Base-by-base conservation (phyloP, 1,284 basidiomycete genomes). In the Fomitiporia mediterranea region DNA sequence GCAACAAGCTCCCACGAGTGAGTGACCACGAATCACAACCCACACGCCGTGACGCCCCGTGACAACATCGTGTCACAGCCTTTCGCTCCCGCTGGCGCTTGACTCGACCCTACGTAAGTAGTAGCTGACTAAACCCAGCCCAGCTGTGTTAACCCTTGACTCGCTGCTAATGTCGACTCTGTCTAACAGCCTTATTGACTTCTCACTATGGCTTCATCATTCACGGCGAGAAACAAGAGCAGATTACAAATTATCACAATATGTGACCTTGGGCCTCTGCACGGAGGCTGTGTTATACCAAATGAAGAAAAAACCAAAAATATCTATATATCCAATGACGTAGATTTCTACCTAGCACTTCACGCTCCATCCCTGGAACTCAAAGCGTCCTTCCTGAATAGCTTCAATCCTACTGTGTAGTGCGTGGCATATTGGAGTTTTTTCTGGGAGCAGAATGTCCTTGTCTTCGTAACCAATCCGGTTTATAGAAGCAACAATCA, bases 351-450 rank as follows among this genome's bases (percentile, higher is more conserved):
- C 35, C n/a, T 64, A 61, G 61, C 74, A 75, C n/a, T 62, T 56
- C 4, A 82, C 75, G 37, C 74, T 74, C 83, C 83, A 85, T 1
- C 72, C 73, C 56, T 80, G 62, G 67, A 76, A 81, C 61, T 78
- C 70, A 6, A 72, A 67, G 60, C 73, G 74, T 2, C 87, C 89
- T 59, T 82, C 77, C 68, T 89, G 86, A 35, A 91, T 83, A 60
- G 76, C 81, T 9, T 79, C 69, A 44, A 91, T 72, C 53, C 75
- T 74, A 52, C 77, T 71, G 62, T 75, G 76, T 13, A 91, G 68
- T 1, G 78, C 82, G 38, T 72, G 72, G 0, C 81, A 82, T 2
- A 91, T 73, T 8, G 81, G 66, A 0, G 77, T 78, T 19, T 65
- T 64, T 1, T 63, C 68, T 0, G 76, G 77, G 7, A 85, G 67